Conservation (phyloP, 768 basidiomycete species). For the Naganishia vishniacii region DNA sequence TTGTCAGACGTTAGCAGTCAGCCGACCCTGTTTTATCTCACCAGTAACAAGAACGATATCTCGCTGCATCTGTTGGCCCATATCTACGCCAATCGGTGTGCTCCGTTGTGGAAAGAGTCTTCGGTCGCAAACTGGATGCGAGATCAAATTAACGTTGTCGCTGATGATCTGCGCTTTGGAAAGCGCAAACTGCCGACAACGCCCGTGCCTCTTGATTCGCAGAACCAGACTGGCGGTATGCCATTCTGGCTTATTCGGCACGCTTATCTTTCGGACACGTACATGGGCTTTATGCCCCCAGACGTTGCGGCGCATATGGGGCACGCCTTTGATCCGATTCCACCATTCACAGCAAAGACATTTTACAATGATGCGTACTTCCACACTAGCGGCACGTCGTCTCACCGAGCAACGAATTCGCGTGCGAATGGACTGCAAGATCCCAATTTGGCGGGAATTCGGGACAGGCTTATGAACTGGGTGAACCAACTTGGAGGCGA, state of each 20-base stretch:
- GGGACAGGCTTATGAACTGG: slow-evolving; percentile 1
- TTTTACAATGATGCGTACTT: slow-evolving; percentile 74
- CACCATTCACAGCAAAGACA: slow-evolving; percentile 60
- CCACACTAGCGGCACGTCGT: slow-evolving; percentile 33
- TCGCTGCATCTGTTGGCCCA: slow-evolving; percentile 73
- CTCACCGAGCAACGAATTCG: background rate
- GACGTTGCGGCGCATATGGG: slow-evolving; percentile 55
- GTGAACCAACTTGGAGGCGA: background rate
- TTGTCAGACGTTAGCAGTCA: background rate
- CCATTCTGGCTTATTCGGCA: slow-evolving; percentile 54
- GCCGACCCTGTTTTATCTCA: background rate
- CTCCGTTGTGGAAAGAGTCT: slow-evolving; percentile 74
- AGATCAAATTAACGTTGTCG: slow-evolving; percentile 54
- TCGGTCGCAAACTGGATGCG: slow-evolving; percentile 63
- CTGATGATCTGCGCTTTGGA: slow-evolving; percentile 34
- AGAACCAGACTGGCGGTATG: slow-evolving; percentile 24
- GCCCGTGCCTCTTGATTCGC: background rate
- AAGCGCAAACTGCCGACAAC: slow-evolving; percentile 10
- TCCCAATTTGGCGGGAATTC: background rate
- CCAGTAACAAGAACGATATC: slow-evolving; percentile 48
- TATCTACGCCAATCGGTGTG: slow-evolving; percentile 76
- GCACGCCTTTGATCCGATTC: slow-evolving; percentile 79
- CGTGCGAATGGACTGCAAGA: background rate
- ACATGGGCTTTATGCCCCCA: slow-evolving; percentile 64
- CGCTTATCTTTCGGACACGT: slow-evolving; percentile 56